Evolutionary conservation across 257 asterid species (phyloP), one percentile per base, ranked within the genome.

Genomic region (Przewalskia tangutica): DNA sequence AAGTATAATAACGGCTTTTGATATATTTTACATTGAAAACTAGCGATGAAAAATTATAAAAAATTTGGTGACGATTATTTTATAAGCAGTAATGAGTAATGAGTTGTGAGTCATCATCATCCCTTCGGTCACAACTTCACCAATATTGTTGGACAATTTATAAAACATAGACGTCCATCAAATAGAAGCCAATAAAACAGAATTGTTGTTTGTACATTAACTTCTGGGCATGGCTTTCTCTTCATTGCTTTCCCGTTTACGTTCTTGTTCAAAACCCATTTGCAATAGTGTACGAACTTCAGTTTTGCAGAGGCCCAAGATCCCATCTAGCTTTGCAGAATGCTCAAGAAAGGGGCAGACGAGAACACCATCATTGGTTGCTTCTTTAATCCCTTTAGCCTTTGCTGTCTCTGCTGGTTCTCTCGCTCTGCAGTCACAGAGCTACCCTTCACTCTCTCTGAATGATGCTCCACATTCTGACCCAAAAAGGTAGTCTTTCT

Each of bases 321-420:
- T 32, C 64, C 76, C 38, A 14, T 70, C 89, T 48, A 71, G 40
- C 82, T 80, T 85, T 75, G 18, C 83, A 6, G 92, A 85, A 77
- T 48, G 87, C 85, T 23, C 86, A 64, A 59, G 70, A 81, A 81
- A 88, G 54, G 53, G 82, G 79, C 50, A 81, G 2, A 20, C 6
- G 20, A 36, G 8, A 65, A 65, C 8, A 76, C 40, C 83, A 77
- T 82, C 82, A 81, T 85, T 86, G 88, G 77, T 59, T 63, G 78
- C 78, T 51, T 90, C 95, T 78, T 81, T 90, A 23, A 86, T 95
- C 73, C 96, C 93, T n/a, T 55, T 95, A 44, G 97, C 93, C 59
- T 9, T 95, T 38, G 92, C 91, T 36, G 88, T 84, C 66, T 90
- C 94, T 60, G 89, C 97, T 59, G 95, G 91, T 14, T 85, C 96